Base-by-base conservation (phyloP, 441 rosid genomes). In the Manihot esculenta region DNA sequence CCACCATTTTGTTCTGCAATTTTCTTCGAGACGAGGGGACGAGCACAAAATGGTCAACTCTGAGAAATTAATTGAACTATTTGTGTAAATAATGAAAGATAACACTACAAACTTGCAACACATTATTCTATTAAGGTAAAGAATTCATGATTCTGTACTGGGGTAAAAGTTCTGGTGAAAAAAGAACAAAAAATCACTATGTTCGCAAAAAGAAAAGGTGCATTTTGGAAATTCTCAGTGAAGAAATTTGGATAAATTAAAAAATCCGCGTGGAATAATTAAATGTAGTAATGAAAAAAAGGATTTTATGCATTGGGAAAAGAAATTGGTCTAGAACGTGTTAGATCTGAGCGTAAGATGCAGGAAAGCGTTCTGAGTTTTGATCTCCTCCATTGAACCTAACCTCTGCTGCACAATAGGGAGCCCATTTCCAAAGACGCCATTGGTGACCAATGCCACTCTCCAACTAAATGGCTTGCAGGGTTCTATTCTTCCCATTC, bases 341-440 rank as follows among this genome's bases (percentile, higher is more conserved):
- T 24, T 7, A 48, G 13, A 33, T 12, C 24, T 41, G 59, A 63
- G 24, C 5, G 44, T 45, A 42, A 45, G 49, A 33, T 20, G 26
- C 42, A 44, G 35, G n/a, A n/a, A 51, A 13, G 14, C 20, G 14
- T 23, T n/a, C 33, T 12, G n/a, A n/a, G n/a, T n/a, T n/a, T n/a
- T n/a, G 18, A 47, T 35, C 33, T 56, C 13, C 14, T 61, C 50
- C 30, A 38, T 56, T 66, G 47, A 62, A 64, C 21, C 77, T 68
- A 76, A 93, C 99, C 91, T 96, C 97, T 76, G 99, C 91, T 57
- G 98, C 92, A 84, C 96, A 86, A 72, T 81, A 90, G 44, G 97
- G 86, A 76, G 98, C 98, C 99, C 99, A 96, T 82, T 89, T 96
- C 98, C 98, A 90, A 51, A 96, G 89, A 60, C 81, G 88, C 88